Percentiles rank a stretch among this genome's conserved stretches.
These are phyloP conservation scores for Phycomyces nitens DNA, from an alignment of 192 early-diverging fungal species.

Conservation along the genomic window DNA sequence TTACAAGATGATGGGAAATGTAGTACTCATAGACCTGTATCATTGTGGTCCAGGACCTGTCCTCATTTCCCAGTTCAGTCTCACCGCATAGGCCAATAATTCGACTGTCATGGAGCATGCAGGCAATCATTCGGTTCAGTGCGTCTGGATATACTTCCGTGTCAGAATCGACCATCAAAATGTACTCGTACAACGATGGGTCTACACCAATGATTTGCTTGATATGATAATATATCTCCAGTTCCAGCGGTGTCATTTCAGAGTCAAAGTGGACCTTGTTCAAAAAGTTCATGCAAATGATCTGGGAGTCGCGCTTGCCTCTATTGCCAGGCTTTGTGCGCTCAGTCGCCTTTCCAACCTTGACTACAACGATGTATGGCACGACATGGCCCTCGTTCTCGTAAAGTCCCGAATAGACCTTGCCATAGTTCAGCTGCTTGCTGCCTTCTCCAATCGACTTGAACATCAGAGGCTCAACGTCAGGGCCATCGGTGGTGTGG, in stretches of 20 bases:
- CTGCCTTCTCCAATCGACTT: slow-evolving; percentile 75
- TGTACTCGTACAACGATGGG: slow-evolving; percentile 76
- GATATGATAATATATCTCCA: slow-evolving; percentile 82
- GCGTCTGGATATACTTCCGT: slow-evolving; percentile 81
- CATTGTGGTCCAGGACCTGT: slow-evolving; percentile 93
- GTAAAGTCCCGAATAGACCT: slow-evolving; percentile 80
- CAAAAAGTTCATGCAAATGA: slow-evolving; percentile 82
- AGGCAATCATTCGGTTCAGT: slow-evolving; percentile 83
- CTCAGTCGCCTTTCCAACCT: slow-evolving; percentile 73
- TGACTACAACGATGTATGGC: slow-evolving; percentile 78
- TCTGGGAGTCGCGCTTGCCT: slow-evolving; percentile 85
- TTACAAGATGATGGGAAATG: slow-evolving; percentile 93
- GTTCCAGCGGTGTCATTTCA: slow-evolving; percentile 74
- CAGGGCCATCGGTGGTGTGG: slow-evolving; percentile 41
- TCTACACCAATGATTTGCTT: slow-evolving; percentile 83
- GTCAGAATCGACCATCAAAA: slow-evolving; percentile 77
- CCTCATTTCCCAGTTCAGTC: slow-evolving; percentile 91
- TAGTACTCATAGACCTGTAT: slow-evolving; percentile 99
- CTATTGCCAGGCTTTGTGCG: slow-evolving; percentile 73
- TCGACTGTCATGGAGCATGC: slow-evolving; percentile 70
- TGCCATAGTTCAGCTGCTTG: slow-evolving; percentile 77
- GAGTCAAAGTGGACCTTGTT: slow-evolving; percentile 75
- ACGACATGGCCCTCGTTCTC: slow-evolving; percentile 71
- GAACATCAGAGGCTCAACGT: slow-evolving; percentile 66
- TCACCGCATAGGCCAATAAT: slow-evolving; percentile 98